These are phyloP conservation scores for Fusarium sarcochroum DNA, from an alignment of 2,329 filamentous ascomycete genomes.

Conservation along the genomic window DNA sequence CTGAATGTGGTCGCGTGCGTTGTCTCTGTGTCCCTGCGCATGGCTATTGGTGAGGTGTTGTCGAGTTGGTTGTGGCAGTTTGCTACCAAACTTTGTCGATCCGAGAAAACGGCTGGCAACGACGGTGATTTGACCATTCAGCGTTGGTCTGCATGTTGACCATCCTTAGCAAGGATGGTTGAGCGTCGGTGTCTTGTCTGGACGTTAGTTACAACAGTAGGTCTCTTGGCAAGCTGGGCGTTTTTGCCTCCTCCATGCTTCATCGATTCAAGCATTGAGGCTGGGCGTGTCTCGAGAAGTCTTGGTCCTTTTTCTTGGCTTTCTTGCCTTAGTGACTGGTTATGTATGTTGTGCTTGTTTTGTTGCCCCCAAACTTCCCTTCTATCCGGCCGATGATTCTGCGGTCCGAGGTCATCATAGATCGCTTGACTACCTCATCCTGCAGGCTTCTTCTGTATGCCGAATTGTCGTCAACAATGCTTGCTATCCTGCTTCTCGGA, in stretches of 20 bases:
- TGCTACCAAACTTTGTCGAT: slow-evolving; percentile 17
- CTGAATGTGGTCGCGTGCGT: slow-evolving; percentile 39
- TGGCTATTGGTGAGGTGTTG: slow-evolving; percentile 3
- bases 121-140: slow-evolving; percentile 6
- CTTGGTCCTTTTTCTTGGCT: slow-evolving; percentile 27
- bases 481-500: not conserved
- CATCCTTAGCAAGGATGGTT: slow-evolving; percentile 20
- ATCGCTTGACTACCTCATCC: slow-evolving; percentile 1
- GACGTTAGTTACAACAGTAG: slow-evolving; percentile 1
- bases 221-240: slow-evolving; percentile 36
- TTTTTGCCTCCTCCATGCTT: slow-evolving; percentile 27
- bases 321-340: slow-evolving; percentile 23
- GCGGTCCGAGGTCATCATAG: slow-evolving; percentile 34
- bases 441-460: not conserved
- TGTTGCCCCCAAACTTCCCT: slow-evolving; percentile 10
- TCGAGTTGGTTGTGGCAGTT: not conserved
- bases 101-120: slow-evolving; percentile 6
- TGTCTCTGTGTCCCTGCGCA: not conserved
- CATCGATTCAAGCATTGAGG: slow-evolving; percentile 18
- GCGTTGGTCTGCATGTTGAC: slow-evolving; percentile 12
- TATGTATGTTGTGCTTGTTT: not conserved
- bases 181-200: slow-evolving; percentile 9
- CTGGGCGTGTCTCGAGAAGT: slow-evolving; percentile 28
- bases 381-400: slow-evolving; percentile 29
- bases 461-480: not conserved